A percentile compares a stretch with the other conserved stretches of the same genome.
phyloP scores from a whole-genome alignment of 2,329 filamentous ascomycete species.

The Sclerotinia glacialis region DNA sequence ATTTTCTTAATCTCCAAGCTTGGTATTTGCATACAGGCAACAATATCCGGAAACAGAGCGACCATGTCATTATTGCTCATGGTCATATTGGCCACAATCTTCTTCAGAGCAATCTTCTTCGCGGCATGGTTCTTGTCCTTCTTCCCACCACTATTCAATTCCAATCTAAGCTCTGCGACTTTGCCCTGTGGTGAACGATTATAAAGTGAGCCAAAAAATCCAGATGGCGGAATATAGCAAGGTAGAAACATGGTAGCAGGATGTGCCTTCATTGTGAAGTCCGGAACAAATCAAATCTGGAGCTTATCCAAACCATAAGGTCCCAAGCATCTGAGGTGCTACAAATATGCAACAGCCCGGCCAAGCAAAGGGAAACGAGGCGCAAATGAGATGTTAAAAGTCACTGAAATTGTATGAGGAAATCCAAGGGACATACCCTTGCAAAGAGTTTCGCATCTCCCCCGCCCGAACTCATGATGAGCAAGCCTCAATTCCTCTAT shows the following conservation, averaged over 20 bases:
- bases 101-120: slow-evolving; percentile 98
- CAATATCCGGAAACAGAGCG: slow-evolving; percentile 90
- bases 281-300: slow-evolving; percentile 4
- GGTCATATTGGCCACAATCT: slow-evolving; percentile 99
- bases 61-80: slow-evolving; percentile 99
- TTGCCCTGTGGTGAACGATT: slow-evolving; percentile 74
- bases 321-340: slow-evolving; percentile 12
- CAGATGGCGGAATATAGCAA: slow-evolving; percentile 34
- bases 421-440: slow-evolving; percentile 63
- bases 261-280: slow-evolving; percentile 14
- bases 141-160: slow-evolving; percentile 90
- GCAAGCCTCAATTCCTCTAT: slow-evolving; percentile 27
- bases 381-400: slow-evolving; percentile 11
- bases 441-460: slow-evolving; percentile 99
- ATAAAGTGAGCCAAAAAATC: slow-evolving; percentile 37
- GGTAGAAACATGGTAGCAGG: slow-evolving; percentile 37
- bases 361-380: slow-evolving; percentile 24
- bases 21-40: slow-evolving; percentile 90
- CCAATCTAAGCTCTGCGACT: slow-evolving; percentile 91
- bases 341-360: slow-evolving; percentile 21
- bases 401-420: not conserved
- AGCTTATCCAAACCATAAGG: slow-evolving; percentile 2
- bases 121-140: slow-evolving; percentile 95
- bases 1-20: slow-evolving; percentile 99
- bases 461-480: slow-evolving; percentile 52